Percentiles rank a stretch among this genome's conserved stretches.
These are phyloP conservation scores for Streptanthus diversifolius DNA, from an alignment of 345 rosid genomes.

Conservation along the genomic window DNA sequence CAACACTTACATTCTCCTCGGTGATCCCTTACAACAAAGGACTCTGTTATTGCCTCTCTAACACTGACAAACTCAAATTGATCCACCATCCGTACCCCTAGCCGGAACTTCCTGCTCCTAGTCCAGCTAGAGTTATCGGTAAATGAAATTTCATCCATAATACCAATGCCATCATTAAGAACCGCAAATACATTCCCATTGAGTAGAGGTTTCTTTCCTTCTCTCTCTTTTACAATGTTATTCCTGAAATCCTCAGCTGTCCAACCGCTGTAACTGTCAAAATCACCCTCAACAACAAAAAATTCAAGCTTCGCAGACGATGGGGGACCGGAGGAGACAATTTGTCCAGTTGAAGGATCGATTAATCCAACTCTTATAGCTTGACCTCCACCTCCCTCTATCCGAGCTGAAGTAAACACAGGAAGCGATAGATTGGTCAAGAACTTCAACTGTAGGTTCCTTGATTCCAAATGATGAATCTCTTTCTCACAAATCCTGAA, in stretches of 20 bases:
- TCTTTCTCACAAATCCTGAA: slow-evolving; percentile 73
- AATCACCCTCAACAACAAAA: slow-evolving; percentile 91
- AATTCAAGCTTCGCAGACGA: slow-evolving; percentile 80
- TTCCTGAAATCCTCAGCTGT: slow-evolving; percentile 71
- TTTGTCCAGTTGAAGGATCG: slow-evolving; percentile 58
- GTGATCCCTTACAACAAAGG: slow-evolving; percentile 97
- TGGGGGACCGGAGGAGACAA: slow-evolving; percentile 57
- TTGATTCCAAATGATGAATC: slow-evolving; percentile 46
- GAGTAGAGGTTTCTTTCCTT: slow-evolving; percentile 93
- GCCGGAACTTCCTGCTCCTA: slow-evolving; percentile 91
- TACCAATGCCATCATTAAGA: slow-evolving; percentile 66
- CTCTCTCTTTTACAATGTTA: slow-evolving; percentile 90
- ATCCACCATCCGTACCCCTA: slow-evolving; percentile 79
- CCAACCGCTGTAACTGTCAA: slow-evolving; percentile 75
- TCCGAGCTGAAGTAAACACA: slow-evolving; percentile 87
- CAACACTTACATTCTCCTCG: slow-evolving; percentile 91
- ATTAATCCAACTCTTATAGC: slow-evolving; percentile 62
- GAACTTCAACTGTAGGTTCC: slow-evolving; percentile 68
- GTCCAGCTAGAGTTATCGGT: slow-evolving; percentile 99
- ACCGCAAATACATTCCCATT: slow-evolving; percentile 65
- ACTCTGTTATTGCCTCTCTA: slow-evolving; percentile 76
- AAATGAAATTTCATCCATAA: slow-evolving; percentile 70
- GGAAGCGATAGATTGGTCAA: slow-evolving; percentile 72
- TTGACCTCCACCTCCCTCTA: slow-evolving; percentile 78
- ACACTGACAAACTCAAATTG: slow-evolving; percentile 53